Base-by-base conservation (phyloP, 1,284 basidiomycete species). In the Cutaneotrichosporon arboriforme region DNA sequence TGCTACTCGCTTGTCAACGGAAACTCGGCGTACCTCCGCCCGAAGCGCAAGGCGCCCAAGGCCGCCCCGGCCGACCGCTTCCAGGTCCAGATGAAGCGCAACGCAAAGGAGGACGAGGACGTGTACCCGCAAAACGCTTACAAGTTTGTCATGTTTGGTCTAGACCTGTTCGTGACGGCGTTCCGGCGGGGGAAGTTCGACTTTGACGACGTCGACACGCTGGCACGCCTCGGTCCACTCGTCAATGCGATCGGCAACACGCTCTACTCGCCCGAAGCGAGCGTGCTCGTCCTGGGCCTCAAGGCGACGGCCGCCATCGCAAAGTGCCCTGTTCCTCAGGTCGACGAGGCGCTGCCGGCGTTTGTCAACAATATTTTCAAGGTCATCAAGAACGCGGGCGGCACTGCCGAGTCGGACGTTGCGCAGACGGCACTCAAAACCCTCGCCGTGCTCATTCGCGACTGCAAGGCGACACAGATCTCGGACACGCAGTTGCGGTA, bases 1-100 rank as follows among this genome's bases (percentile, higher is more conserved):
- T 97, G 90, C 67, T 86, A 93, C 66, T 89, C 90, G 0, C 80
- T 98, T 34, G 85, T 98, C 73, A 89, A 82, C 57, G 89, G 93
- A 66, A 97, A 97, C 68, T 86, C 90, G 44, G 80, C 81, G 43
- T 96, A 94, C 74, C 67, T 78, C 39, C 66, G 70, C 39, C 66
- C 66, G 20, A 72, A 70, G 54, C 67, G 68, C 43, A 75, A 68
- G 62, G 66, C 66, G 23, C 48, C 54, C 38, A 66, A 70, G 41
- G 59, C 60, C 15, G 57, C 64, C 40, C 67, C 73, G 54, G 54
- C 71, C 51, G 78, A 81, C 35, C 81, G 87, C 60, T 83, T 81
- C 36, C 82, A 86, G 42, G 87, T 94, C 1, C 86, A 92, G 69
- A 79, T 82, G 65, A 90, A 89, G 69, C 82, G 89, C 14, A 80